Percentiles rank a stretch among this genome's conserved stretches.
Evolutionary conservation across 805 yeast species (phyloP).

Genomic region (Zygotorulaspora florentina): DNA sequence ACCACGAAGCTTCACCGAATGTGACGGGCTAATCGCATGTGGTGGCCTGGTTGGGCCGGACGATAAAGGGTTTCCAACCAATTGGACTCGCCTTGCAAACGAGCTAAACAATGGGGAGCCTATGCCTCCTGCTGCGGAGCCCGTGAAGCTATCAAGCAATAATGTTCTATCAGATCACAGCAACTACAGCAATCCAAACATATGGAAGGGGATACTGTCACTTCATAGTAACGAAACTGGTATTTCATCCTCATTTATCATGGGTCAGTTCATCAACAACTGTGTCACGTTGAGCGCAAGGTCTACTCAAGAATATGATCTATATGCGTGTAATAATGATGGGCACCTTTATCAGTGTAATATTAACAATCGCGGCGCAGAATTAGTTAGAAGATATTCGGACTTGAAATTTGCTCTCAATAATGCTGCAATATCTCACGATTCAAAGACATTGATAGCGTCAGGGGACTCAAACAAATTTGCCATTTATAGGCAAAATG

Average conservation of each 20-base stretch:
- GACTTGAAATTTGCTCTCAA: conserved; percentile 66
- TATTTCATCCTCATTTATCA: conserved; percentile 45
- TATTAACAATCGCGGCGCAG: conserved; percentile 46
- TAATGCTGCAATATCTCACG: conserved; percentile 67
- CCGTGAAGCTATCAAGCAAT: conserved; percentile 30
- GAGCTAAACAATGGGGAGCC: conserved; percentile 15
- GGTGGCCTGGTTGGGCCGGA: conserved; percentile 48
- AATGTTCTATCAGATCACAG: conserved; percentile 27
- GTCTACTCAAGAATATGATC: conserved; percentile 44
- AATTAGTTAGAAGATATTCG: conserved; percentile 40
- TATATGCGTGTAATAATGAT: conserved; percentile 83
- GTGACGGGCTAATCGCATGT: conserved; percentile 49
- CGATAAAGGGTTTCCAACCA: conserved; percentile 30
- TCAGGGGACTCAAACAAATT: conserved; percentile 77
- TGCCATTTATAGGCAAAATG: conserved; percentile 45
- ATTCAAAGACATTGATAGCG: conserved; percentile 51
- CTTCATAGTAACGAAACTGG: conserved; percentile 46
- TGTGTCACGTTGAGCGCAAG: conserved; percentile 55
- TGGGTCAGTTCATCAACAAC: conserved; percentile 83
- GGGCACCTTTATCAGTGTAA: conserved; percentile 62
- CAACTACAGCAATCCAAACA: conserved; percentile 29
- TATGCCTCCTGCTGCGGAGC: conserved; percentile 22
- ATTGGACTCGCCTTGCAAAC: conserved; percentile 24
- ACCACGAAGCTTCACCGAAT: conserved; percentile 66
- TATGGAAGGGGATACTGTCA: conserved; percentile 50